Percentiles rank a stretch among this genome's conserved stretches.
phyloP scores from a whole-genome alignment of 1,284 basidiomycete species.

The Sphaerobolus stellatus region DNA sequence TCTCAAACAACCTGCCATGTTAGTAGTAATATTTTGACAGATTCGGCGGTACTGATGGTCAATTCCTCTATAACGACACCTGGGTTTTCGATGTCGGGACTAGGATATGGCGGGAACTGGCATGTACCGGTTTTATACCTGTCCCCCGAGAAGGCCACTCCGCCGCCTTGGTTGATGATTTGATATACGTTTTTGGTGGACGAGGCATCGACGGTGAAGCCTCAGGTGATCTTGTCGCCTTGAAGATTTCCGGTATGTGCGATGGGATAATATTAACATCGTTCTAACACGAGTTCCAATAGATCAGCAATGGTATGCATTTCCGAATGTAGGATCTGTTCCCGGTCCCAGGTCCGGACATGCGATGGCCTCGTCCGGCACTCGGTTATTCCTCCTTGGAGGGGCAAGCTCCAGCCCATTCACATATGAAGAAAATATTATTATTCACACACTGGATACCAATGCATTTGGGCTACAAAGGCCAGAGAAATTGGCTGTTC shows the following conservation, averaged over 20 bases:
- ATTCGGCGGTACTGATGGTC: slow-evolving; percentile 97
- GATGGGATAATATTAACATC: too few relatives aligned
- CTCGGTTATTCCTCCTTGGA: slow-evolving; percentile 89
- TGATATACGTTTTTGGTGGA: slow-evolving; percentile 97
- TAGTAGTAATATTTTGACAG: slow-evolving; percentile 39
- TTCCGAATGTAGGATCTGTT: slow-evolving; percentile 97
- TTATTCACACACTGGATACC: slow-evolving; percentile 91
- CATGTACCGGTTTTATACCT: slow-evolving; percentile 97
- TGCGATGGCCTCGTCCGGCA: slow-evolving; percentile 88
- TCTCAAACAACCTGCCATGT: slow-evolving; percentile 6
- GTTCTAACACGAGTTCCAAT: too few relatives aligned
- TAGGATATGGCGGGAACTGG: slow-evolving; percentile 86
- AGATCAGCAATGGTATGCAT: slow-evolving; percentile 95
- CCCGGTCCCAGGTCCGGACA: slow-evolving; percentile 91
- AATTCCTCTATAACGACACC: slow-evolving; percentile 99
- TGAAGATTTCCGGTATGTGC: slow-evolving; percentile 88
- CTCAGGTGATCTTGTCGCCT: slow-evolving; percentile 91
- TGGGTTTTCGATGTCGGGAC: slow-evolving; percentile 92
- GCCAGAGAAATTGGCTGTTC: too few relatives aligned
- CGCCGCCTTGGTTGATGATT: slow-evolving; percentile 94
- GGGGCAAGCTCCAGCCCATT: slow-evolving; percentile 84
- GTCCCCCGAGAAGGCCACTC: slow-evolving; percentile 96
- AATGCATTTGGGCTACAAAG: too few relatives aligned
- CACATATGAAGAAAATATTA: slow-evolving; percentile 77
- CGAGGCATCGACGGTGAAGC: slow-evolving; percentile 97